These are phyloP conservation scores for Thermothelomyces thermophilus DNA, from an alignment of 2,329 filamentous ascomycete species.

Conservation along the genomic window DNA sequence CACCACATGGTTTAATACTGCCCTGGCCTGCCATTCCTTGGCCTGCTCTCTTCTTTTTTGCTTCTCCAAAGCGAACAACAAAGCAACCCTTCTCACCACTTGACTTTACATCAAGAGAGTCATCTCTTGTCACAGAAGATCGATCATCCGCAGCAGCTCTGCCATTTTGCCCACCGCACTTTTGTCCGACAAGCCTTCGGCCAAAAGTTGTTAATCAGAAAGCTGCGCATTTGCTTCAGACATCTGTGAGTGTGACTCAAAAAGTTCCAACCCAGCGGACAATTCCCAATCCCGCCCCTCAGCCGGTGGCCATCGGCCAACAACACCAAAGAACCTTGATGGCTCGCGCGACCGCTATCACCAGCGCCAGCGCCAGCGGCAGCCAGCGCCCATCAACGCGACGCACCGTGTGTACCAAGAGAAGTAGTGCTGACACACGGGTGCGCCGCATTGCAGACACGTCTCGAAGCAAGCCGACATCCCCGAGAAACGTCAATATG, in stretches of 20 bases:
- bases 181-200: constrained; percentile 29
- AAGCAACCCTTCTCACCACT: constrained; percentile 34
- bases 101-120: constrained; percentile 46
- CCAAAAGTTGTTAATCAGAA: constrained; percentile 18
- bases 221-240: constrained; percentile 26
- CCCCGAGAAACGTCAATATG: constrained; percentile 42
- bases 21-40: constrained; percentile 29
- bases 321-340: background rate
- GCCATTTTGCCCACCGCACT: constrained; percentile 34
- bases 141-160: constrained; percentile 51
- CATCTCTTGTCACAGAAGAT: constrained; percentile 55
- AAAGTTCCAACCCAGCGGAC: background rate
- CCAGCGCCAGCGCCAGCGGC: constrained; percentile 13
- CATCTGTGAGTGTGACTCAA: constrained; percentile 25
- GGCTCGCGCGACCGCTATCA: constrained; percentile 1
- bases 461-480: constrained; percentile 39
- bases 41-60: constrained; percentile 31
- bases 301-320: background rate
- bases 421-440: constrained; percentile 28
- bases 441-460: constrained; percentile 31
- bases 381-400: constrained; percentile 19
- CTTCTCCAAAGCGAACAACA: constrained; percentile 43
- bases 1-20: constrained; percentile 24
- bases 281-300: constrained; percentile 20
- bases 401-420: constrained; percentile 19